Evolutionary conservation across 2,329 filamentous ascomycete genomes (phyloP).

Genomic region (Alternaria dauci): DNA sequence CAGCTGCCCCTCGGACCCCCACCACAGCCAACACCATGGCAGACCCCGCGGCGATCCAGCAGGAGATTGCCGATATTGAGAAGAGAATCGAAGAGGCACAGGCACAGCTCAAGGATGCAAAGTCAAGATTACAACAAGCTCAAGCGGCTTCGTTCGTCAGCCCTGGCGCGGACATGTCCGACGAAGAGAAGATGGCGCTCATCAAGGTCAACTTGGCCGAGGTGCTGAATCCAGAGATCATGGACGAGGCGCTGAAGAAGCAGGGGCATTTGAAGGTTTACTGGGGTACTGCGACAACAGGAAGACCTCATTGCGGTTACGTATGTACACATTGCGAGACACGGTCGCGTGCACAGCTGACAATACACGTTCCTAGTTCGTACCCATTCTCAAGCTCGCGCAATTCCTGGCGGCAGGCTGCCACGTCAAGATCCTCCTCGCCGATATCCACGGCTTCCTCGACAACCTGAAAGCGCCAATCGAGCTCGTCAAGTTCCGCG

Average conservation of each 20-base stretch:
- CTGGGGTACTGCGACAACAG: constrained; percentile 88
- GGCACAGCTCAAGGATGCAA: constrained; percentile 41
- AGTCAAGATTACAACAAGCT: constrained; percentile 37
- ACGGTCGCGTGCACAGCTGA: constrained; percentile 18
- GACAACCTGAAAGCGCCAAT: constrained; percentile 87
- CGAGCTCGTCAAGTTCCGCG: constrained; percentile 83
- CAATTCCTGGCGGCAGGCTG: constrained; percentile 87
- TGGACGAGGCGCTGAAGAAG: constrained; percentile 75
- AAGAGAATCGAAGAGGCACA: constrained; percentile 44
- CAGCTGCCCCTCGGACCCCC: constrained; percentile 39
- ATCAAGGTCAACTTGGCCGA: constrained; percentile 85
- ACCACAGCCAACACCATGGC: constrained; percentile 46
- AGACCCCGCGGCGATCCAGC: constrained; percentile 40
- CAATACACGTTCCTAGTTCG: constrained; percentile 60
- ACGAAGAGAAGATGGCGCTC: constrained; percentile 72
- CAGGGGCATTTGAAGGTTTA: constrained; percentile 76
- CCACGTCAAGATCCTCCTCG: constrained; percentile 79
- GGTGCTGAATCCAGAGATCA: constrained; percentile 83
- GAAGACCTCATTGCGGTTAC: constrained; percentile 89
- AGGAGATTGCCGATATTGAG: constrained; percentile 45
- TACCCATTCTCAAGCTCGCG: constrained; percentile 87
- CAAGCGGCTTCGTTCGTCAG: constrained; percentile 29
- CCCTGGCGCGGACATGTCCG: constrained; percentile 51
- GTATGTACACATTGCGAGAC: constrained; percentile 26
- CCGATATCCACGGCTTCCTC: constrained; percentile 72